Base-by-base conservation (phyloP, 2,329 filamentous ascomycete species). In the Plectosphaerella cucumerina region DNA sequence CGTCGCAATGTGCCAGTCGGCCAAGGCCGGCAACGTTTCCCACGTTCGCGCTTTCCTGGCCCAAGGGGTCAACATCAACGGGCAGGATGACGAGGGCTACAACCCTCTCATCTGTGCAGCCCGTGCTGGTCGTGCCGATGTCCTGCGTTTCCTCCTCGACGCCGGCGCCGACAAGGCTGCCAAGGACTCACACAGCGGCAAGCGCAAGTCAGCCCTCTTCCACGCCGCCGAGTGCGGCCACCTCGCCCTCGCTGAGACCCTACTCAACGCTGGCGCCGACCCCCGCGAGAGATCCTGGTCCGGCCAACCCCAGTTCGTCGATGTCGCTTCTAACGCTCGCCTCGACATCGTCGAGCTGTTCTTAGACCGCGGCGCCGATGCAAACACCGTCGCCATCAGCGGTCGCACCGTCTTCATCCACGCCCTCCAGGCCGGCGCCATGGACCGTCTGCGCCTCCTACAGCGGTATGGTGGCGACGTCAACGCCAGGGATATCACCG, bases 31-130 rank as follows among this genome's bases (percentile, higher is more conserved):
- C 0, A 64, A 70, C n/a, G 52, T 65, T 1, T 56, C 58, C 11
- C 68, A 70, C 18, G 61, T 69, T 39, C 60, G 57, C 1, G 65
- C 62, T 1, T 57, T 71, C 17, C 53, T 71, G 10, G 53, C 58
- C 3, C 63, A 70, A 44, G 69, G 69, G 6, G 66, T 64, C 34
- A 68, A 66, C 35, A 60, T 69, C 23, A 64, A 69, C 48, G 67
- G 68, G 4, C 59, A 61, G n/a, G 64, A 71, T 26, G 69, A 66
- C 2, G 56, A 68, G 6, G 63, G 68, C 1, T 62, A 67, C 31
- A 67, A 63, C 0, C 60, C 69, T 1, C 53, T 71, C 11, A 62
- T 64, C 26, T 68, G 67, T 9, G 68, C 69, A 6, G 61, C 70
- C 3, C n/a, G 62, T 1, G 59, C 59, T 1, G 59, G 69, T 37